Conservation (phyloP, 2,329 filamentous ascomycete species). For the Ophiocordyceps australis region DNA sequence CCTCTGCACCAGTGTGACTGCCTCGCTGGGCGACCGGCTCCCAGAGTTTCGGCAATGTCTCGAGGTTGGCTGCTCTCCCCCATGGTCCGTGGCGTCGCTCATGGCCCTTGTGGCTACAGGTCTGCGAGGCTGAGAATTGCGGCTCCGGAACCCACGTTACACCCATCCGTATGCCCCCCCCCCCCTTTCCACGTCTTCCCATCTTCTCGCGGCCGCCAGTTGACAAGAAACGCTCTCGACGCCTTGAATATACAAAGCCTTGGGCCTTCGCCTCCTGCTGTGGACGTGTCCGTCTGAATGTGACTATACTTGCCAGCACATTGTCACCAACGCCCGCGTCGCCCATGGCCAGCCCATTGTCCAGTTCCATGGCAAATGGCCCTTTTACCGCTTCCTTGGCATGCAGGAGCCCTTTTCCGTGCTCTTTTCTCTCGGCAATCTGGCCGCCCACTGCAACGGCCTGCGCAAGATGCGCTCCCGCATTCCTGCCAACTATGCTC, state of each 20-base stretch:
- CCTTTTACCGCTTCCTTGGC: conserved; percentile 76
- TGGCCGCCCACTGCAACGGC: conserved; percentile 67
- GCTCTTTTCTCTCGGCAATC: conserved; percentile 83
- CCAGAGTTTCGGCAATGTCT: conserved; percentile 82
- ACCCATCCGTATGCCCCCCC: conserved; percentile 45
- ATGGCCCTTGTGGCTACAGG: conserved; percentile 26
- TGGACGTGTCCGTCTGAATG: conserved; percentile 91
- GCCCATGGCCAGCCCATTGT: conserved; percentile 49
- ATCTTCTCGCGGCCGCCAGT: conserved; percentile 2
- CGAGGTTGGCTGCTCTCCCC: conserved; percentile 30
- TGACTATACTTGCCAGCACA: conserved; percentile 95
- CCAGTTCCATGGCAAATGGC: conserved; percentile 98
- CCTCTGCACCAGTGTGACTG: conserved; percentile 29
- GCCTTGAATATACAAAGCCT: too few species aligned
- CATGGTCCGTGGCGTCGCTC: conserved; percentile 1
- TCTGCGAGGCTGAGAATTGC: conserved; percentile 72
- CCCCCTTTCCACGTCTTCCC: conserved; percentile 2
- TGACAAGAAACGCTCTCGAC: too few species aligned
- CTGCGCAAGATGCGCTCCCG: conserved; percentile 49
- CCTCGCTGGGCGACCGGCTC: conserved; percentile 68
- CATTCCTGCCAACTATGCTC: conserved; percentile 55
- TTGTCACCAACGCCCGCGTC: conserved; percentile 59
- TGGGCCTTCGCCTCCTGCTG: conserved; percentile 70
- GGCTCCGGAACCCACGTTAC: conserved; percentile 36
- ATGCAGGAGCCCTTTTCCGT: conserved; percentile 93